Evolutionary conservation across 2,329 filamentous ascomycete genomes (phyloP).

Genomic region (Stromatinia cepivora): DNA sequence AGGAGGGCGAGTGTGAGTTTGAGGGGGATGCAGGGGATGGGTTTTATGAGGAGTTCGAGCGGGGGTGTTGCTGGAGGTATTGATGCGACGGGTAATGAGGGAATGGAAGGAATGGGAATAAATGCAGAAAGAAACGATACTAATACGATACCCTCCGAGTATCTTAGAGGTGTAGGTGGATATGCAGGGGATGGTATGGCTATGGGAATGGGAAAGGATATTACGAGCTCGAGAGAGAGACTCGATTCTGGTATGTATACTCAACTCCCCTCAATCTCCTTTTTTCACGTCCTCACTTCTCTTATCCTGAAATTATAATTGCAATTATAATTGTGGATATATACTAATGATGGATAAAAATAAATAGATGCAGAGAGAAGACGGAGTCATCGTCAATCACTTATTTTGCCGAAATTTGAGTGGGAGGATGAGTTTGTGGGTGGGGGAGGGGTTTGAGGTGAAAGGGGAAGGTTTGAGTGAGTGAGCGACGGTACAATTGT

Average conservation of each 20-base stretch:
- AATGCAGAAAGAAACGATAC: not conserved
- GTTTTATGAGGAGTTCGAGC: not conserved
- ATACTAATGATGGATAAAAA: not conserved
- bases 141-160: not conserved
- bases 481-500: not conserved
- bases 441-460: too few species aligned
- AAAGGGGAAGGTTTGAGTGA: not conserved
- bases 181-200: not conserved
- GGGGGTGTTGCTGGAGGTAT: not conserved
- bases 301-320: too few species aligned
- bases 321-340: too few species aligned
- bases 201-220: not conserved
- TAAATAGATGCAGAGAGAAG: not conserved
- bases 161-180: not conserved
- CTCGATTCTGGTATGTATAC: not conserved
- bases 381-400: not conserved
- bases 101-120: not conserved
- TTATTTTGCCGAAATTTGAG: not conserved
- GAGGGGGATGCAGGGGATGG: not conserved
- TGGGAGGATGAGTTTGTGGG: not conserved
- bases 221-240: not conserved
- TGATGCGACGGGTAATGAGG: not conserved
- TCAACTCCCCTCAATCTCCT: not conserved
- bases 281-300: too few species aligned
- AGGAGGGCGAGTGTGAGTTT: not conserved